A percentile compares a stretch with the other conserved stretches of the same genome.
Conservation (phyloP, 495 filamentous ascomycete species). For the Baudoinia panamericana region DNA sequence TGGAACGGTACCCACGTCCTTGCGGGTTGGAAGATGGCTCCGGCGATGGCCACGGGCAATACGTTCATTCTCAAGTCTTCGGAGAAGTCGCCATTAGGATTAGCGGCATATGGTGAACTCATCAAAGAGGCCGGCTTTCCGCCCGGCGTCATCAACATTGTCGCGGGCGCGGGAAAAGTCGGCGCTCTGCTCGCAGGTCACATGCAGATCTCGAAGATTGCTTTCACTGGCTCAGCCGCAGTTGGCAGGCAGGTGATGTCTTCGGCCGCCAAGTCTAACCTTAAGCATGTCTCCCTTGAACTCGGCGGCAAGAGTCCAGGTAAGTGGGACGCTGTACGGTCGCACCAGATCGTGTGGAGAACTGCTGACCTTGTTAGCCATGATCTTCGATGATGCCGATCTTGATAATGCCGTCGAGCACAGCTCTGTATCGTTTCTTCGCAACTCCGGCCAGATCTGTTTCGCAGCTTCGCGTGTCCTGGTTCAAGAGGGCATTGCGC, state of each 20-base stretch:
- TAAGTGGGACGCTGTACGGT: too few relatives aligned
- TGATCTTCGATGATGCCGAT: constrained; percentile 30
- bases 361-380: constrained; percentile 24
- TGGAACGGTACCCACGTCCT: constrained; percentile 27
- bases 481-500: constrained; percentile 26
- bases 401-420: constrained; percentile 26
- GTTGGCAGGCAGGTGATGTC: constrained; percentile 27
- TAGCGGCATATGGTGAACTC: constrained; percentile 22
- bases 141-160: constrained; percentile 28
- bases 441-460: constrained; percentile 24
- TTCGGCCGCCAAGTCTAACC: constrained; percentile 26
- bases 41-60: constrained; percentile 27
- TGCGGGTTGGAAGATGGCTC: constrained; percentile 25
- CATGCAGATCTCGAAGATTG: constrained; percentile 30
- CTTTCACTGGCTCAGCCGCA: constrained; percentile 26
- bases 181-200: constrained; percentile 26
- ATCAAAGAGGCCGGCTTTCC: constrained; percentile 30
- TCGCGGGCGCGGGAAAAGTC: constrained; percentile 24
- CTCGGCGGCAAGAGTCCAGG: constrained; percentile 31
- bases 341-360: too few relatives aligned
- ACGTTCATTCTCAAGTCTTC: constrained; percentile 29
- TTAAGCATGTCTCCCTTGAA: constrained; percentile 29
- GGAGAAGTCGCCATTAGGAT: constrained; percentile 26
- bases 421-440: constrained; percentile 14
- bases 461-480: constrained; percentile 24